phyloP scores from a whole-genome alignment of 768 basidiomycete species.

The Suillus fuscotomentosus region DNA sequence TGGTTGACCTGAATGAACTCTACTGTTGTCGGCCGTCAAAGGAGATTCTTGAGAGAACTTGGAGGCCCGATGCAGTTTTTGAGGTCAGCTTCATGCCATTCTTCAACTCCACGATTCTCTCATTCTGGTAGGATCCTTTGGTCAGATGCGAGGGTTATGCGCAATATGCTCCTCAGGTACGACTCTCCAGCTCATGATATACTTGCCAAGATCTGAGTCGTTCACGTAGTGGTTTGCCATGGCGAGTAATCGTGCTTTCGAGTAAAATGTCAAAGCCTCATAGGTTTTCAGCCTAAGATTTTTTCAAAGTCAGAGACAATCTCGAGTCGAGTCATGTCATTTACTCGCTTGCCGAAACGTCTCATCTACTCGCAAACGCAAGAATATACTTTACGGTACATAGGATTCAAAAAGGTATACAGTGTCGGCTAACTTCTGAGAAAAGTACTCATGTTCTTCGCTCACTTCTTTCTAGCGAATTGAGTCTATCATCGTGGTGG shows the following conservation, averaged over 20 bases:
- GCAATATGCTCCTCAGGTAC: slow-evolving; percentile 54
- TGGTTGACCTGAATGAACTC: slow-evolving; percentile 58
- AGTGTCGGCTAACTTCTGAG: background rate
- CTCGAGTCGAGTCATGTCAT: slow-evolving; percentile 55
- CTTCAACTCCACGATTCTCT: background rate
- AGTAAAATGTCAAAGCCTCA: slow-evolving; percentile 1
- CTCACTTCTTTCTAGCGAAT: slow-evolving; percentile 39
- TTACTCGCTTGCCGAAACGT: slow-evolving; percentile 56
- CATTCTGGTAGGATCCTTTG: slow-evolving; percentile 44
- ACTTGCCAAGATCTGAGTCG: background rate
- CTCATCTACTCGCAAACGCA: slow-evolving; percentile 60
- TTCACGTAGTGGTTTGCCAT: slow-evolving; percentile 48
- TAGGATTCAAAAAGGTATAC: slow-evolving; percentile 51
- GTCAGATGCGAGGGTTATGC: slow-evolving; percentile 47
- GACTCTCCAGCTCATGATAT: slow-evolving; percentile 16
- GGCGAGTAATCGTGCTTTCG: slow-evolving; percentile 32
- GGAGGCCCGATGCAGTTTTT: slow-evolving; percentile 52
- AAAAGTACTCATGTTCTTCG: background rate
- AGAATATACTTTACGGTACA: slow-evolving; percentile 54
- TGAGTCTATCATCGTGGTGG: slow-evolving; percentile 60
- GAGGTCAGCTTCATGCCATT: slow-evolving; percentile 34
- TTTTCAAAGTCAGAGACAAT: slow-evolving; percentile 50
- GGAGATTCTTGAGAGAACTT: slow-evolving; percentile 53
- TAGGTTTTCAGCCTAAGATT: slow-evolving; percentile 45
- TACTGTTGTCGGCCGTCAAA: slow-evolving; percentile 53